Base-by-base conservation (phyloP, 139 green algal genomes). In the Volvox africanus region DNA sequence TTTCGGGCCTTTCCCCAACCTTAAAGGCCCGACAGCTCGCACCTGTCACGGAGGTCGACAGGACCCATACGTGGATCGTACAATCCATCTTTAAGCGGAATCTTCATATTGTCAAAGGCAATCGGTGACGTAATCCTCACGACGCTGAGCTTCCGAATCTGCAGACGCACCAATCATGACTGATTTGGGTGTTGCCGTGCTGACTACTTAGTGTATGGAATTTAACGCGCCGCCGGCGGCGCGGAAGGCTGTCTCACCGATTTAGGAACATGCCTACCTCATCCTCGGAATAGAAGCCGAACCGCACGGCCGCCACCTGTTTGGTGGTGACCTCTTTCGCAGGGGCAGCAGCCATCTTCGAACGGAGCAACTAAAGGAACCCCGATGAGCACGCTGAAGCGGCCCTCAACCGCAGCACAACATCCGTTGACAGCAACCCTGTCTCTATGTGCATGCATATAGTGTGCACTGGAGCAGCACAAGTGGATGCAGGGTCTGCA, bases 21-120 rank as follows among this genome's bases (percentile, higher is more conserved):
- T n/a, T n/a, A n/a, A n/a, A n/a, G n/a, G 22, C 67, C 2, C 67
- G 3, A 14, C 22, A 28, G 67, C 32, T 32, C 80, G 12, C 88
- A 98, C 97, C 90, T 93, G 36, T 89, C 94, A 6, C 92, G 78
- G 0, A 44, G 22, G 50, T 99, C 98, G 18, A 97, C 90, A 19
- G 98, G 98, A 0, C 98, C 98, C 80, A 99, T 86, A 0, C 96
- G 95, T 1, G 95, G 89, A 92, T 99, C 98, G 87, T 99, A 99
- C 19, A 99, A 95, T 14, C 98, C 98, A 16, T 96, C 95, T 26
- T 90, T 77, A 0, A 99, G 87, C 11, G 97, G 89, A 80, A 97
- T 96, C 61, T 95, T 96, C 32, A 97, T 87, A 80, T 96, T 97
- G 88, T 99, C 97, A 65, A 97, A 98, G 14, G 97, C 95, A 30